These are phyloP conservation scores for Phytophthora chlamydospora DNA, from an alignment of 352 stramenopile genomes.

Conservation along the genomic window DNA sequence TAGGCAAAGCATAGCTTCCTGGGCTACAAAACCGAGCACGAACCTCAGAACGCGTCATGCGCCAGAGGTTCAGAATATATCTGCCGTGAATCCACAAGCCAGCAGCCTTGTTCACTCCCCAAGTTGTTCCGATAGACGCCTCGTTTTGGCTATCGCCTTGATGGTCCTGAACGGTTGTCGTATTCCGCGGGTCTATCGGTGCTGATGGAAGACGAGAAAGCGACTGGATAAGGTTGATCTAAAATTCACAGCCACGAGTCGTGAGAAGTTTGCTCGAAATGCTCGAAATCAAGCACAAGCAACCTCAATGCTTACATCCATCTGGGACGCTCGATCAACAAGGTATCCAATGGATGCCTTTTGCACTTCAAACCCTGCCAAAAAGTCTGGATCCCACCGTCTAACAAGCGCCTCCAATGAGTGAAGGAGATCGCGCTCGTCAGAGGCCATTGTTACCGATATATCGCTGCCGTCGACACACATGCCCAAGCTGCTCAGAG, in stretches of 20 bases:
- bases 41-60: slow-evolving; percentile 85
- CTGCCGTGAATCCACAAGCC: slow-evolving; percentile 91
- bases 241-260: slow-evolving; percentile 22
- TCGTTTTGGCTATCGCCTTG: slow-evolving; percentile 37
- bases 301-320: slow-evolving; percentile 53
- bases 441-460: slow-evolving; percentile 34
- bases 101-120: slow-evolving; percentile 82
- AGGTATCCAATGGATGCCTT: slow-evolving; percentile 81
- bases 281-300: slow-evolving; percentile 1
- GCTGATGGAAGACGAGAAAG: slow-evolving; percentile 63
- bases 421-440: slow-evolving; percentile 69
- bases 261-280: neutral
- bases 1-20: too few relatives aligned
- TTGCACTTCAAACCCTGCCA: slow-evolving; percentile 90
- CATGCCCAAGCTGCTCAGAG: slow-evolving; percentile 28
- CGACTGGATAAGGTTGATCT: slow-evolving; percentile 80
- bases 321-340: slow-evolving; percentile 60
- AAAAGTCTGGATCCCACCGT: slow-evolving; percentile 89
- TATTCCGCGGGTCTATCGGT: slow-evolving; percentile 64
- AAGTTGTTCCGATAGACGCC: slow-evolving; percentile 72
- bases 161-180: slow-evolving; percentile 25
- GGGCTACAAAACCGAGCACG: too few relatives aligned
- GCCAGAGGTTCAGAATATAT: slow-evolving; percentile 94
- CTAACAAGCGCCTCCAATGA: slow-evolving; percentile 61
- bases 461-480: slow-evolving; percentile 45